Evolutionary conservation across 768 basidiomycete genomes (phyloP).

Genomic region (Lentinula detonsa): DNA sequence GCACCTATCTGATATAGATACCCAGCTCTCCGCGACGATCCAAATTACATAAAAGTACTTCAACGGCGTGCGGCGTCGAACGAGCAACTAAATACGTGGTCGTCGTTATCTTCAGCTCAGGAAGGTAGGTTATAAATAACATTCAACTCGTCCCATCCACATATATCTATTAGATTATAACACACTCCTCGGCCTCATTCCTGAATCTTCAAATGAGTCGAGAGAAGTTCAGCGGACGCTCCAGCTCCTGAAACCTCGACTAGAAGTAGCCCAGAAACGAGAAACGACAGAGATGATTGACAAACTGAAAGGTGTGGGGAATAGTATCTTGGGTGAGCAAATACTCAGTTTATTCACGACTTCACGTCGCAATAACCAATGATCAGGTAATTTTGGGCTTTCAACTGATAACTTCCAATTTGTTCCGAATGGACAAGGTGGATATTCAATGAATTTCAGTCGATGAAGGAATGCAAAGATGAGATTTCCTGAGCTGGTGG

Average conservation of each 20-base stretch:
- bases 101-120: slow-evolving; percentile 73
- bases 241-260: slow-evolving; percentile 52
- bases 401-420: slow-evolving; percentile 98
- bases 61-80: slow-evolving; percentile 87
- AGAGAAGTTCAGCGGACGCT: slow-evolving; percentile 45
- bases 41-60: slow-evolving; percentile 79
- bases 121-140: slow-evolving; percentile 50
- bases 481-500: background rate
- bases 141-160: background rate
- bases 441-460: slow-evolving; percentile 88
- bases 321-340: slow-evolving; percentile 73
- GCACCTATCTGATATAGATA: background rate
- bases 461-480: background rate
- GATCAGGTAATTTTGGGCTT: slow-evolving; percentile 82
- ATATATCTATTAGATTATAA: slow-evolving; percentile 59
- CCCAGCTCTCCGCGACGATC: slow-evolving; percentile 81
- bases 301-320: slow-evolving; percentile 90
- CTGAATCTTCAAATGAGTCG: slow-evolving; percentile 44
- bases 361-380: background rate
- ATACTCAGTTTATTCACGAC: background rate
- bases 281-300: slow-evolving; percentile 90
- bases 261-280: slow-evolving; percentile 72
- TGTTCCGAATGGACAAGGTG: slow-evolving; percentile 89
- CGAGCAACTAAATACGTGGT: slow-evolving; percentile 77
- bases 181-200: slow-evolving; percentile 58